A percentile compares a stretch with the other conserved stretches of the same genome.
Conservation (phyloP, 2,329 filamentous ascomycete genomes). For the Aspergillus novofumigatus region DNA sequence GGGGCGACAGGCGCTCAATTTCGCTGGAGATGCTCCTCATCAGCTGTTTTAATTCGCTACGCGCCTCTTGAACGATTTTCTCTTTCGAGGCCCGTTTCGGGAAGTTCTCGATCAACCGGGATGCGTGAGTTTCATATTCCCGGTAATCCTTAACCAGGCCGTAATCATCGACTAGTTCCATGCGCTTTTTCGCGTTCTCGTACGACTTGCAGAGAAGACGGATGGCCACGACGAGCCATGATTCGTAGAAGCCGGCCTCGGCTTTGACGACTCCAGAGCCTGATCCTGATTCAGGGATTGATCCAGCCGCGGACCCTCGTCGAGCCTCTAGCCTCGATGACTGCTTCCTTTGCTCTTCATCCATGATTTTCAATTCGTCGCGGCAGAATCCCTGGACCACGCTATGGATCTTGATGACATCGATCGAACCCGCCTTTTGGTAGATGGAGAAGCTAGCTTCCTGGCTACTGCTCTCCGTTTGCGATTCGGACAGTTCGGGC, state of each 20-base stretch:
- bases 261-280: constrained; percentile 5
- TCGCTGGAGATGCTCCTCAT: constrained; percentile 37
- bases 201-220: constrained; percentile 42
- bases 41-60: constrained; percentile 31
- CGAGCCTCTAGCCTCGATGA: background rate
- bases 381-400: constrained; percentile 47
- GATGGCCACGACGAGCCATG: constrained; percentile 42
- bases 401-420: constrained; percentile 46
- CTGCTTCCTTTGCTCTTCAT: constrained; percentile 24
- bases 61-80: constrained; percentile 31
- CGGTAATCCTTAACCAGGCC: constrained; percentile 45
- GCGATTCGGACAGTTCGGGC: constrained; percentile 30
- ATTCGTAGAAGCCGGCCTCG: constrained; percentile 35
- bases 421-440: constrained; percentile 31
- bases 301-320: background rate
- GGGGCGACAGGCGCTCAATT: constrained; percentile 41
- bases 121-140: constrained; percentile 46
- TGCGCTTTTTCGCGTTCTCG: constrained; percentile 37
- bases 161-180: constrained; percentile 32
- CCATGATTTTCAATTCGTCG: constrained; percentile 41
- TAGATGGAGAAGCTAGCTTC: constrained; percentile 31
- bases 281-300: background rate
- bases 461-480: constrained; percentile 34
- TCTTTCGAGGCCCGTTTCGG: constrained; percentile 28
- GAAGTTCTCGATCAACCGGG: constrained; percentile 37